Evolutionary conservation across 2,329 filamentous ascomycete genomes (phyloP).

Genomic region (Fusarium siculi): DNA sequence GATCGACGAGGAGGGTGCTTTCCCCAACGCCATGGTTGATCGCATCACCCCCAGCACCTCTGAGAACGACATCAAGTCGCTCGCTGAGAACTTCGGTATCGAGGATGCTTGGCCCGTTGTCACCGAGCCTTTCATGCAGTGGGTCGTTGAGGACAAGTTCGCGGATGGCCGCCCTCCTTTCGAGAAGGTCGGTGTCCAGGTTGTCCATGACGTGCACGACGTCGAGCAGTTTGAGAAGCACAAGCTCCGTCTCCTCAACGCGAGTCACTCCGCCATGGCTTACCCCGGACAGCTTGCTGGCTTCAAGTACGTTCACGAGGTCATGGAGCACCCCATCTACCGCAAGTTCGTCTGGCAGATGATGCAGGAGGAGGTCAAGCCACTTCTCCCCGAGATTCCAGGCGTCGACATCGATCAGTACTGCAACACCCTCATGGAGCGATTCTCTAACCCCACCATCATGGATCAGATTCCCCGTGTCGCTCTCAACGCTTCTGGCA

Average conservation of each 20-base stretch:
- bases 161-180: slow-evolving; percentile 61
- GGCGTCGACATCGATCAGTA: slow-evolving; percentile 64
- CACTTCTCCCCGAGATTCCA: slow-evolving; percentile 60
- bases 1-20: slow-evolving; percentile 59
- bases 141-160: slow-evolving; percentile 66
- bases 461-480: slow-evolving; percentile 65
- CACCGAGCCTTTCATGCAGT: slow-evolving; percentile 66
- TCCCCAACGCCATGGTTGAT: slow-evolving; percentile 67
- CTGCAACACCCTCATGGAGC: slow-evolving; percentile 63
- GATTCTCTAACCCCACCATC: slow-evolving; percentile 66
- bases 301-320: slow-evolving; percentile 65
- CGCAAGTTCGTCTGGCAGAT: slow-evolving; percentile 62
- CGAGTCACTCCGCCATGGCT: slow-evolving; percentile 62
- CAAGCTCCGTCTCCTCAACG: slow-evolving; percentile 66
- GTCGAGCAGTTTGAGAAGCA: slow-evolving; percentile 67
- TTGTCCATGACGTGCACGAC: slow-evolving; percentile 61
- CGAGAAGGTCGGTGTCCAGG: slow-evolving; percentile 63
- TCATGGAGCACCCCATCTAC: slow-evolving; percentile 60
- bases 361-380: slow-evolving; percentile 66
- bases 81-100: slow-evolving; percentile 58
- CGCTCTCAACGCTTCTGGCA: slow-evolving; percentile 63
- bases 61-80: slow-evolving; percentile 55
- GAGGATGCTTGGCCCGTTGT: slow-evolving; percentile 64
- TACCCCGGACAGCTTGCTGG: slow-evolving; percentile 63
- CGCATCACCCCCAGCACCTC: slow-evolving; percentile 64